Evolutionary conservation across 371 early-diverging fungal species (phyloP), one percentile per base, ranked within the genome.

Genomic region (Mucor plumbeus): DNA sequence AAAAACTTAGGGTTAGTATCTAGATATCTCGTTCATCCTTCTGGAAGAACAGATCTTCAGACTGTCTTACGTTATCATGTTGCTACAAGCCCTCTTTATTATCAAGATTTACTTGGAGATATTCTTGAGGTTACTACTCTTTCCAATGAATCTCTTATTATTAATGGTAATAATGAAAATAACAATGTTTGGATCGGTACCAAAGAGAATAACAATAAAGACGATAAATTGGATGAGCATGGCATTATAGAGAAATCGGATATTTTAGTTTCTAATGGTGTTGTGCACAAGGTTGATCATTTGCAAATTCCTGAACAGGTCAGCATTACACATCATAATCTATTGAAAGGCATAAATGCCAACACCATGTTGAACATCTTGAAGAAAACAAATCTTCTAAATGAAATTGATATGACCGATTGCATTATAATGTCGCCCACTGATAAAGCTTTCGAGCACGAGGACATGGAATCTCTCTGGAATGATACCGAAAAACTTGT

Each of bases 351-450:
- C 14, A 78, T 80, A 6, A 75, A 77, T 7, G 80, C 88, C 1
- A 67, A 64, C 7, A 59, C 59, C 33, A 81, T 86, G 68, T 48
- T 79, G 14, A 65, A 76, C 13, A 73, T 86, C 8, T 65, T 88
- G 41, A 63, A 76, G 38, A 63, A 68, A n/a, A 75, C 84, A 6
- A 76, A 78, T 36, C 63, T 86, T 7, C 62, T 83, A 4, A 66
- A 83, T 50, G 40, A 34, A 4, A 56, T 70, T 13, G 79, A 78
- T 34, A 66, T 71, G 47, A 65, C 73, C 1, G 76, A 80, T 39
- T 77, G 62, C 39, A 75, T 79, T 7, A 65, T 88, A 3, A 78
- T 88, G 43, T 82, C 79, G 0, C 88, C 88, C 0, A 81, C 80
- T 0, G 85, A 88, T 50, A 76, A 81, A 11, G 88, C 86, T 0